Evolutionary conservation across 2,329 filamentous ascomycete genomes (phyloP).

Genomic region (Ramularia collo-cygni): DNA sequence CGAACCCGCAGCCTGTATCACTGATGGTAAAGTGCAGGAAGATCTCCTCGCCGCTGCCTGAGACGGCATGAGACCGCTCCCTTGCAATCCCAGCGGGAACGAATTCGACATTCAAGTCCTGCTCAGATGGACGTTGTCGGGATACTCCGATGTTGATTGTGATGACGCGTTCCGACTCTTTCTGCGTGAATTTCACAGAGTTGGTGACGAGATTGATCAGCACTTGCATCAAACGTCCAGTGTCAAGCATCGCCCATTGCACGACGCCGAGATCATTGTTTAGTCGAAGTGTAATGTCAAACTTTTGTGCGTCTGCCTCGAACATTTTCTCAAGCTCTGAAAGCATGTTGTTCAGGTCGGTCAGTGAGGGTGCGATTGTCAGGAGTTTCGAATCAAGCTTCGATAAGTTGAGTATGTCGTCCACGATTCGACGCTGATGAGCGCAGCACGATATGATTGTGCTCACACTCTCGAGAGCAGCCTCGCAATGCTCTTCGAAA

Average conservation of each 20-base stretch:
- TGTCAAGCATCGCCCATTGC: slow-evolving; percentile 18
- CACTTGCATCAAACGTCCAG: slow-evolving; percentile 21
- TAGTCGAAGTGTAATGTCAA: slow-evolving; percentile 11
- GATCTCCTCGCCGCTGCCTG: slow-evolving; percentile 9
- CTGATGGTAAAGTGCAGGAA: slow-evolving; percentile 17
- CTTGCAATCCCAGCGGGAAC: slow-evolving; percentile 15
- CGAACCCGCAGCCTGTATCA: slow-evolving; percentile 35
- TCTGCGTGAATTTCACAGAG: slow-evolving; percentile 24
- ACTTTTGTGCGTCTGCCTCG: slow-evolving; percentile 16
- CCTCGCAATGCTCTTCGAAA: slow-evolving; percentile 5
- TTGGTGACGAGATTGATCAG: slow-evolving; percentile 25
- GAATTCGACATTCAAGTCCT: slow-evolving; percentile 15
- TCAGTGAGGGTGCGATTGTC: slow-evolving; percentile 19
- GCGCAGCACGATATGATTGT: slow-evolving; percentile 38
- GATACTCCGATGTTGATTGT: slow-evolving; percentile 16
- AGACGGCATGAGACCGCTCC: slow-evolving; percentile 6
- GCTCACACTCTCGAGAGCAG: slow-evolving; percentile 17
- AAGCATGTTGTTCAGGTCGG: slow-evolving; percentile 13
- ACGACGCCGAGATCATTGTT: slow-evolving; percentile 5
- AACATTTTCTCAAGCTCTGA: slow-evolving; percentile 20
- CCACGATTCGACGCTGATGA: slow-evolving; percentile 41
- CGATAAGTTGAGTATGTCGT: slow-evolving; percentile 38
- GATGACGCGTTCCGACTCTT: slow-evolving; percentile 10
- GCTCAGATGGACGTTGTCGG: slow-evolving; percentile 13
- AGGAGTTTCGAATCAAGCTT: slow-evolving; percentile 39